These are phyloP conservation scores for Mariannaea elegans DNA, from an alignment of 2,329 filamentous ascomycete species.

Conservation along the genomic window DNA sequence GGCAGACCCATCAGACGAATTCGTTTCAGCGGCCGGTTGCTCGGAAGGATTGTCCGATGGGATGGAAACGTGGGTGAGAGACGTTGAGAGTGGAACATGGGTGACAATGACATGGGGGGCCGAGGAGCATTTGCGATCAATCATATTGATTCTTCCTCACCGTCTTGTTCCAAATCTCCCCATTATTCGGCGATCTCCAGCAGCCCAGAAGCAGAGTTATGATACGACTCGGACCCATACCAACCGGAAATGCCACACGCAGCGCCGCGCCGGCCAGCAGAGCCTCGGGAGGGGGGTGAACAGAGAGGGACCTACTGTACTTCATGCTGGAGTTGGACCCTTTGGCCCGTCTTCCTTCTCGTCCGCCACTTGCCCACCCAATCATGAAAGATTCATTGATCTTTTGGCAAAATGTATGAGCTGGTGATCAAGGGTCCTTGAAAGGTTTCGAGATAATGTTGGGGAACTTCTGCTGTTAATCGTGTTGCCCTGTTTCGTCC, in stretches of 20 bases:
- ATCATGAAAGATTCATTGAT: conserved; percentile 4
- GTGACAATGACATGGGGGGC: not conserved
- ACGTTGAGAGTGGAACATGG: conserved; percentile 1
- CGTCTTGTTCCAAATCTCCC: conserved; percentile 18
- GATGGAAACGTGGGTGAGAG: conserved; percentile 2
- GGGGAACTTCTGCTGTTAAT: not conserved
- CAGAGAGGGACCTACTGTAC: too few relatives aligned
- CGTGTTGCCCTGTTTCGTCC: not conserved
- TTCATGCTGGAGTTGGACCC: conserved; percentile 12
- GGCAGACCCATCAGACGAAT: not conserved
- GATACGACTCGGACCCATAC: conserved; percentile 24
- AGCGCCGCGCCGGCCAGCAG: conserved; percentile 20
- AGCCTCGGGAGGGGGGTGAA: conserved; percentile 13
- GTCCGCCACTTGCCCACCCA: conserved; percentile 7
- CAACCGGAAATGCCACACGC: conserved; percentile 19
- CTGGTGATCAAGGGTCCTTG: conserved; percentile 9
- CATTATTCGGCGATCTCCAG: conserved; percentile 23
- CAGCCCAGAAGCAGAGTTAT: conserved; percentile 9
- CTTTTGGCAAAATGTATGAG: not conserved
- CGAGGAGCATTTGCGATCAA: not conserved
- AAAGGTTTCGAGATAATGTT: not conserved
- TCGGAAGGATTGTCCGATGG: conserved; percentile 13
- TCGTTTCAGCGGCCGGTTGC: conserved; percentile 14
- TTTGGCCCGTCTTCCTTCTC: conserved; percentile 13
- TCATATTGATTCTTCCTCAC: conserved; percentile 12